These are phyloP conservation scores for Paxillus ammoniavirescens DNA, from an alignment of 768 basidiomycete species.

Conservation along the genomic window DNA sequence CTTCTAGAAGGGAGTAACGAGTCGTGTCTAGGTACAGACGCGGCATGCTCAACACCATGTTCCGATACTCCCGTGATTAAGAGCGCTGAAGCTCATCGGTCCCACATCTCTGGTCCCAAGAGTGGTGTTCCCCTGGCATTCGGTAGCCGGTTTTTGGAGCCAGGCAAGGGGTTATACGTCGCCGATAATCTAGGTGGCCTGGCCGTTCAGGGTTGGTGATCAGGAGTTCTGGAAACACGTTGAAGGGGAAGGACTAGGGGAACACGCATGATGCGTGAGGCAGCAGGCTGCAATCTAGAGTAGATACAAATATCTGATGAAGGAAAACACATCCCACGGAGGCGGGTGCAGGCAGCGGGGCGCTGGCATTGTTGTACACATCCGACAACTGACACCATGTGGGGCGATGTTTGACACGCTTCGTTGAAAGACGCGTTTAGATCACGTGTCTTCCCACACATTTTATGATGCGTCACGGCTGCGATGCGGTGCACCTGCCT, in stretches of 20 bases:
- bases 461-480: not conserved
- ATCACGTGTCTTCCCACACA: slow-evolving; percentile 17
- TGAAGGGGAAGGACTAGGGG: slow-evolving; percentile 4
- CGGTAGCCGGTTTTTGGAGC: not conserved
- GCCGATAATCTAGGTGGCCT: not conserved
- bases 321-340: not conserved
- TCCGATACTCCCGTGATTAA: not conserved
- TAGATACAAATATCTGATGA: not conserved
- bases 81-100: not conserved
- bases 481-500: too few relatives aligned
- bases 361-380: not conserved
- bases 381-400: not conserved
- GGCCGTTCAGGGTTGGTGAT: slow-evolving; percentile 10
- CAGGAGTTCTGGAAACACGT: slow-evolving; percentile 13
- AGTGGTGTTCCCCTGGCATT: too few relatives aligned
- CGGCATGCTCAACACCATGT: not conserved
- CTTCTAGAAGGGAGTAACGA: not conserved
- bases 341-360: not conserved
- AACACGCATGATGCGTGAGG: slow-evolving; percentile 27
- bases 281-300: slow-evolving; percentile 11
- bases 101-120: not conserved
- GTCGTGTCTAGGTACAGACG: not conserved
- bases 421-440: not conserved
- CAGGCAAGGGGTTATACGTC: not conserved
- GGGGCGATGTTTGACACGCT: not conserved